Conservation (phyloP, 225 moss, liverwort and hornwort genomes). For the Physcomitrellopsis africana region DNA sequence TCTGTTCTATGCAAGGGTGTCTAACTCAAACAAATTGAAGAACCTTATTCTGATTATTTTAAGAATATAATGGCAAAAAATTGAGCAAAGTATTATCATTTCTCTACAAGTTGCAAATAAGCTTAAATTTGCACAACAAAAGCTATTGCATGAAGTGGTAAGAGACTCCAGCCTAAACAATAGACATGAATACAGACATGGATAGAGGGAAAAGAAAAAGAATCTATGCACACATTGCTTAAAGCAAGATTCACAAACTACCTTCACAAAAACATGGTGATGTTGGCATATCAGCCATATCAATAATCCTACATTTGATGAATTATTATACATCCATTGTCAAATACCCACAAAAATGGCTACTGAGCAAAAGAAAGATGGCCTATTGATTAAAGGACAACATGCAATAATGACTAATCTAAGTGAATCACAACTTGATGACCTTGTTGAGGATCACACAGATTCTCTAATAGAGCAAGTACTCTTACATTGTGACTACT, state of each 20-base stretch:
- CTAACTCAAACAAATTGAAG: neutral
- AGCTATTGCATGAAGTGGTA: conserved; percentile 18
- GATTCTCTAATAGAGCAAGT: conserved; percentile 67
- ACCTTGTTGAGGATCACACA: conserved; percentile 60
- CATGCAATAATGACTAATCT: conserved; percentile 88
- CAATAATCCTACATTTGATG: conserved; percentile 67
- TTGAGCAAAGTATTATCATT: conserved; percentile 2
- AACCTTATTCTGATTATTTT: conserved; percentile 4
- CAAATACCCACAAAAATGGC: conserved; percentile 87
- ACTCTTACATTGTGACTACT: neutral
- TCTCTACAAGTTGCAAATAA: conserved; percentile 27
- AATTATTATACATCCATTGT: conserved; percentile 82
- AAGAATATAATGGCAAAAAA: neutral
- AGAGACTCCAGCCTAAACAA: conserved; percentile 29
- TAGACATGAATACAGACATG: conserved; percentile 32
- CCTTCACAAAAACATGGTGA: conserved; percentile 13
- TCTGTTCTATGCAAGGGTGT: neutral
- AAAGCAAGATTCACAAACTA: conserved; percentile 34
- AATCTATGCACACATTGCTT: conserved; percentile 29
- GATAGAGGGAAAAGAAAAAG: conserved; percentile 25
- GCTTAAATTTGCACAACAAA: conserved; percentile 21
- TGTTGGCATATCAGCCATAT: conserved; percentile 11
- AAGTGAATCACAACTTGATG: conserved; percentile 84
- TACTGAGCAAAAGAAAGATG: conserved; percentile 66
- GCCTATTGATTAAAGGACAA: conserved; percentile 66